Base-by-base conservation (phyloP, 1,284 basidiomycete species). In the Ganoderma boninense region DNA sequence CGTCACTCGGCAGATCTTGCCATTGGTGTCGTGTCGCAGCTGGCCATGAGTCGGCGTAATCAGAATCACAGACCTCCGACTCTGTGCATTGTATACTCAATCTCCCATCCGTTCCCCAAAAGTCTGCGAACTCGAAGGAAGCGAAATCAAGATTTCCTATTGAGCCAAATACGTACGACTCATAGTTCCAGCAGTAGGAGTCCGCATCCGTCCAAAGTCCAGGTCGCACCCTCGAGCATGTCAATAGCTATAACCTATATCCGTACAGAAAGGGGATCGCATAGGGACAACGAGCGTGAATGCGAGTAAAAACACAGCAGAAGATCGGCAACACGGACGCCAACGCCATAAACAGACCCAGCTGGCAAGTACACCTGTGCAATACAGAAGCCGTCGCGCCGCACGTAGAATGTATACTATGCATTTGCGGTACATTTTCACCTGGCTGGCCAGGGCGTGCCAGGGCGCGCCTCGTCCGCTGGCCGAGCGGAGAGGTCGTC, bases 251-350 rank as follows among this genome's bases (percentile, higher is more conserved):
- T 54, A 54, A 29, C 49, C 49, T 52, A 52, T n/a, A 10, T 54
- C 65, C 70, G 65, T 72, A 75, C 73, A 74, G 63, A 68, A 63
- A 68, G 14, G 64, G 71, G 63, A 72, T 70, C 72, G 64, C 63
- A 67, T 74, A 77, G 72, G 69, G 70, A 77, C 74, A 75, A 56
- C 23, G 73, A 77, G 75, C 67, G 49, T 56, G 69, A 67, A 74
- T 61, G 67, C 29, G 64, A 74, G 75, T 75, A 77, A 75, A 75
- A 66, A 73, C 46, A 52, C 26, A 54, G 52, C 26, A 35, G 56
- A 69, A 71, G 66, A 35, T 42, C 61, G 57, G 67, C 68, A 64
- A 69, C 62, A 71, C 61, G 64, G 63, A 68, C 68, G 62, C 66
- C 52, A 44, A 64, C 64, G 66, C 66, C 38, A 11, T 40, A 40